Base-by-base conservation (phyloP, 345 rosid genomes). In the Tarenaya hassleriana region DNA sequence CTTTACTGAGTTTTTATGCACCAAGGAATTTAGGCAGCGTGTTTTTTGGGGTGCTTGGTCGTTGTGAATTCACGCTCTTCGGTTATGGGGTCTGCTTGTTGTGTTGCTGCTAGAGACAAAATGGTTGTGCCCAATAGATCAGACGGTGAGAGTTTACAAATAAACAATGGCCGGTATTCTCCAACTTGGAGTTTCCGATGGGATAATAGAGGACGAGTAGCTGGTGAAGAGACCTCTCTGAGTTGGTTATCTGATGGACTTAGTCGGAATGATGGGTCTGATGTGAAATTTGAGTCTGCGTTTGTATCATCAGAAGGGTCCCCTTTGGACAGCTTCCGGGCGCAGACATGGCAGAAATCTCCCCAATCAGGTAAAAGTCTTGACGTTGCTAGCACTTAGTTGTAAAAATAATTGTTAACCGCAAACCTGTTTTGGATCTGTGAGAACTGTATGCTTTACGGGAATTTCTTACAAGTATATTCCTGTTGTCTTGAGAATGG, bases 161-260 rank as follows among this genome's bases (percentile, higher is more conserved):
- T 91, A 71, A 80, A 76, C 69, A 88, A 76, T 76, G 37, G 81
- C n/a, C 75, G 89, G 57, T 46, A 74, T 73, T 94, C 99, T 14
- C 99, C 99, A 0, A 70, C 80, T 8, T 88, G 95, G 97, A 94
- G 94, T 72, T 83, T 86, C 43, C 74, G 86, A 42, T 94, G 99
- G 99, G 99, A 94, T 63, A 79, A 78, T 54, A 70, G 97, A 64
- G 95, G 97, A 47, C 86, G 95, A 33, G 99, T 94, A 33, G 97
- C 99, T 0, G 97, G 94, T 31, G 99, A 94, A 69, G 95, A 88
- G 31, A 62, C 86, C 47, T 78, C 97, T 16, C 40, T 78, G 17
- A 72, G 79, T 64, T 83, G 87, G 80, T 66, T 81, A 46, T 76
- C 97, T 10, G 88, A 82, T 75, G 84, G 73, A 15, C 61, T 72